Percentiles rank a stretch among this genome's conserved stretches.
Evolutionary conservation across 2,329 filamentous ascomycete species (phyloP).

Genomic region (Phialophora verrucosa): DNA sequence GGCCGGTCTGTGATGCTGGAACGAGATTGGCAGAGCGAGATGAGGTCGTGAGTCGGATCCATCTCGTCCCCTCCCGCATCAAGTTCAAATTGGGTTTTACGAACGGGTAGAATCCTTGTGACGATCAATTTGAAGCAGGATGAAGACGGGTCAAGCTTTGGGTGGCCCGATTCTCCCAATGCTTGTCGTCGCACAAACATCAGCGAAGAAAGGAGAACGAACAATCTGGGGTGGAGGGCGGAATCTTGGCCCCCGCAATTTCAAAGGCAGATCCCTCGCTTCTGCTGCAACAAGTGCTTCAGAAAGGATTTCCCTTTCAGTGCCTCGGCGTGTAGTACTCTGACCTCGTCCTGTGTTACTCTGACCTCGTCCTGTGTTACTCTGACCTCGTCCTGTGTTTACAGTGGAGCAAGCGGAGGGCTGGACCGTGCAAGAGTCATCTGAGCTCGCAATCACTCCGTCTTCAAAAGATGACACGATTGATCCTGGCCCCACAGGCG

Average conservation of each 20-base stretch:
- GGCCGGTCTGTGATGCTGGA: background rate
- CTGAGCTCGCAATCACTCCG: too few species aligned
- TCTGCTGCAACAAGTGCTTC: background rate
- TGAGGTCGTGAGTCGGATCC: background rate
- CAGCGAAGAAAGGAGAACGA: background rate
- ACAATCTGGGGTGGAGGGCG: background rate
- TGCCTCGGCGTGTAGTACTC: too few species aligned
- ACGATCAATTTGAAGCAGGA: background rate
- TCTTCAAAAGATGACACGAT: too few species aligned
- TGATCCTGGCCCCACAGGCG: too few species aligned
- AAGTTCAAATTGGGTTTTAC: background rate
- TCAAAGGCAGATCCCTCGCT: background rate
- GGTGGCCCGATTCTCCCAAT: background rate
- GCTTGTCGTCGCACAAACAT: background rate
- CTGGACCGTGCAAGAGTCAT: too few species aligned
- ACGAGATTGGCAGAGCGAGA: background rate
- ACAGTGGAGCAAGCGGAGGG: too few species aligned
- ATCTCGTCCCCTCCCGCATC: background rate
- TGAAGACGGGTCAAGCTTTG: conserved; percentile 1
- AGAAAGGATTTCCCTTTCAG: too few species aligned
- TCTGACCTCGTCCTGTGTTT: too few species aligned
- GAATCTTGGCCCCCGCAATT: background rate
- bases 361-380: too few species aligned
- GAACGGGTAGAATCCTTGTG: background rate
- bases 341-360: too few species aligned